A percentile compares a stretch with the other conserved stretches of the same genome.
phyloP scores from a whole-genome alignment of 2,329 filamentous ascomycete species.

The Microsporum audouinii region DNA sequence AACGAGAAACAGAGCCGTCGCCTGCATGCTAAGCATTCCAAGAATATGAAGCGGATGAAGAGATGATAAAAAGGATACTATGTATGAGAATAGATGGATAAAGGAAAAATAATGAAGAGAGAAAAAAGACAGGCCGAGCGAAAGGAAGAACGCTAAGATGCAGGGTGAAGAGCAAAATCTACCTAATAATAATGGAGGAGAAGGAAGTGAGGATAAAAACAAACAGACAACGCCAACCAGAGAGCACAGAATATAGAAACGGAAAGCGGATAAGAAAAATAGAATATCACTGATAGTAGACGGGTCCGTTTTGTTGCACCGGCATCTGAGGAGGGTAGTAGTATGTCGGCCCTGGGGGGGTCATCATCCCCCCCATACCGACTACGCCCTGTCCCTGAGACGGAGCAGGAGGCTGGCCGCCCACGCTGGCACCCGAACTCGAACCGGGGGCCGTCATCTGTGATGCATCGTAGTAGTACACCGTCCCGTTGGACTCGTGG shows the following conservation, averaged over 20 bases:
- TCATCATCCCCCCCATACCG: constrained; percentile 72
- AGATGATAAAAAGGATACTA: background rate
- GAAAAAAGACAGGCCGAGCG: background rate
- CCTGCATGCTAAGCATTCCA: constrained; percentile 16
- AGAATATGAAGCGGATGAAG: constrained; percentile 9
- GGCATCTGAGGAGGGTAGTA: constrained; percentile 46
- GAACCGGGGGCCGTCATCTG: constrained; percentile 39
- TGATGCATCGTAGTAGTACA: constrained; percentile 83
- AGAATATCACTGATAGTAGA: constrained; percentile 36
- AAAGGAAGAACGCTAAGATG: constrained; percentile 17
- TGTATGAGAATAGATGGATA: constrained; percentile 7
- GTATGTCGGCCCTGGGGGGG: constrained; percentile 44
- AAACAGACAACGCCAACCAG: background rate
- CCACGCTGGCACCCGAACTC: background rate
- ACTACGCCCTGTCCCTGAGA: constrained; percentile 42
- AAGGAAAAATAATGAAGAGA: background rate
- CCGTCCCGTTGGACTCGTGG: constrained; percentile 89
- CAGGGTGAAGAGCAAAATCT: constrained; percentile 13
- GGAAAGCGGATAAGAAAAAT: constrained; percentile 1
- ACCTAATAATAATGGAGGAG: constrained; percentile 3
- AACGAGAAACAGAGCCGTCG: constrained; percentile 15
- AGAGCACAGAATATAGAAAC: too few relatives aligned
- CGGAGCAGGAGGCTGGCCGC: background rate
- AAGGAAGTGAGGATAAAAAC: constrained; percentile 8
- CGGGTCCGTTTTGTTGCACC: constrained; percentile 28